Percentiles rank a stretch among this genome's conserved stretches.
Evolutionary conservation across 2,329 filamentous ascomycete genomes (phyloP).

Genomic region (Clonostachys byssicola): DNA sequence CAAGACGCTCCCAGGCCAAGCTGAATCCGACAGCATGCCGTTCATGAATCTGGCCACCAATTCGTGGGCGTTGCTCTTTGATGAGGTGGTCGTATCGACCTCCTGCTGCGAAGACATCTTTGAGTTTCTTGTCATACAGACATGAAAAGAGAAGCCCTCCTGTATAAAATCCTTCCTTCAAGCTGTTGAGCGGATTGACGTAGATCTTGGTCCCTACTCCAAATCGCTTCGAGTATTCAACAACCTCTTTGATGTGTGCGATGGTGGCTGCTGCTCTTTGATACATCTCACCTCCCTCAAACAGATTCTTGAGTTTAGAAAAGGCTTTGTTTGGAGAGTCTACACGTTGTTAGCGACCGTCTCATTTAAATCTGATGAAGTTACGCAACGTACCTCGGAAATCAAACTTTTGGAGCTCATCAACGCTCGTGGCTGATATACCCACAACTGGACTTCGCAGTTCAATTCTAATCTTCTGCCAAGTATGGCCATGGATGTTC

Average conservation of each 20-base stretch:
- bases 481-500: slow-evolving; percentile 75
- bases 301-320: slow-evolving; percentile 52
- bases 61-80: slow-evolving; percentile 72
- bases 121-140: slow-evolving; percentile 77
- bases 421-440: slow-evolving; percentile 82
- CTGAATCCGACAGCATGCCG: slow-evolving; percentile 90
- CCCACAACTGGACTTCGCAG: slow-evolving; percentile 78
- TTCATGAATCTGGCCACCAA: slow-evolving; percentile 56
- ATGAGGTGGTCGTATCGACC: slow-evolving; percentile 91
- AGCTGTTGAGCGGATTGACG: slow-evolving; percentile 77
- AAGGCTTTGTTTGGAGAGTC: slow-evolving; percentile 54
- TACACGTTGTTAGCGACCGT: slow-evolving; percentile 16
- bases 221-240: slow-evolving; percentile 72
- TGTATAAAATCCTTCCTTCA: slow-evolving; percentile 87
- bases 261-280: slow-evolving; percentile 74
- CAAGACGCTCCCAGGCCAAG: slow-evolving; percentile 80
- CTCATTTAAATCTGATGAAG: neutral
- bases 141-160: slow-evolving; percentile 88
- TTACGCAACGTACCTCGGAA: slow-evolving; percentile 60
- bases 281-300: slow-evolving; percentile 61
- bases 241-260: slow-evolving; percentile 74
- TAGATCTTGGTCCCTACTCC: slow-evolving; percentile 75
- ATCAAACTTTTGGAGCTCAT: slow-evolving; percentile 87
- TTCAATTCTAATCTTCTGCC: slow-evolving; percentile 79
- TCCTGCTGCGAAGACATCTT: slow-evolving; percentile 86